These are phyloP conservation scores for Carex kokanica DNA, from an alignment of 176 grass and related monocot genomes.

Conservation along the genomic window DNA sequence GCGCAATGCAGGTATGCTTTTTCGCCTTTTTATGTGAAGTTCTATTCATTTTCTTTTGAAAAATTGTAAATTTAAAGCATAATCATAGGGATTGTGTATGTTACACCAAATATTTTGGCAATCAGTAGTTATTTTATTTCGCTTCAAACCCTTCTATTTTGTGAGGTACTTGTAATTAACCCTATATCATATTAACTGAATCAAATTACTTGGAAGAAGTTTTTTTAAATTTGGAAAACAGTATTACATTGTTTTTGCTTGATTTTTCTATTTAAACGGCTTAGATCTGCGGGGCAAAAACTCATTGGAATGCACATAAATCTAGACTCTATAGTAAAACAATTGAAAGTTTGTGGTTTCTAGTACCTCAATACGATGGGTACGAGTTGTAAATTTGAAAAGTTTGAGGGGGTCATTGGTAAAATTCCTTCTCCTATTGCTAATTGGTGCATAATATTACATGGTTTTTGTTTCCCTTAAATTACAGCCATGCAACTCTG, in stretches of 20 bases:
- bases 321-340: no score
- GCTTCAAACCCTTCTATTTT: no score
- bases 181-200: no score
- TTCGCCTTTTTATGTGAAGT: background rate
- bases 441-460: slow-evolving; percentile 11
- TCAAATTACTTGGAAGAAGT: no score
- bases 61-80: background rate
- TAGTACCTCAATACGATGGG: background rate
- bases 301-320: no score
- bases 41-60: background rate
- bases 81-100: background rate
- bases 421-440: background rate
- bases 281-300: no score
- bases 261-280: no score
- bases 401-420: background rate
- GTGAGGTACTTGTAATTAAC: no score
- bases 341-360: background rate
- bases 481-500: slow-evolving; percentile 87
- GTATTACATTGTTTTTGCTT: no score
- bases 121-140: no score
- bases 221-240: no score
- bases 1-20: slow-evolving; percentile 80
- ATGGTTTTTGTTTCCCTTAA: slow-evolving; percentile 17
- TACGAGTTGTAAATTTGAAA: background rate
- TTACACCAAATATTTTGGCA: background rate